Base-by-base conservation (phyloP, 148 eudicot genomes). In the Agrostemma githago region DNA sequence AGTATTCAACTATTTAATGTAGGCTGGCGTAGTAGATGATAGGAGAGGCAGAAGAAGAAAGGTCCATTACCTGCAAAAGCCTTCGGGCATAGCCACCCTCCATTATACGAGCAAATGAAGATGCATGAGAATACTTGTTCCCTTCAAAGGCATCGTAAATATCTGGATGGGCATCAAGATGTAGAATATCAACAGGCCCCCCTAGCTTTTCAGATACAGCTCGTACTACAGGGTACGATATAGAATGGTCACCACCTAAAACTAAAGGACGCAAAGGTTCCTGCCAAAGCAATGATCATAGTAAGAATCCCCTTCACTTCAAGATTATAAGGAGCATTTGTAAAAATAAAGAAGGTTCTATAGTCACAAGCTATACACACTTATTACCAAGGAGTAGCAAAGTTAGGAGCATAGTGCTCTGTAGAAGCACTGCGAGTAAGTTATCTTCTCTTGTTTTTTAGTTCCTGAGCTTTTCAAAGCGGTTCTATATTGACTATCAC, bases 141-240 rank as follows among this genome's bases (percentile, higher is more conserved):
- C 96, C 97, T 83, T 94, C 98, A 79, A 94, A 94, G 58, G 80
- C 76, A 79, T 94, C 76, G 83, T 94, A 94, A 11, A 94, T 94
- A 79, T 94, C 98, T 53, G 98, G 98, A 88, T 94, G 98, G 19
- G 98, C 98, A 85, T 94, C 98, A 34, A 91, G 86, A 81, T 94
- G 98, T 39, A 94, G 92, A 73, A 94, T 80, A 79, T 94, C 98
- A 21, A 94, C 81, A 37, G 97, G 97, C 15, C 98, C 98, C 72
- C 98, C 97, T 44, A 94, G 96, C 87, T 89, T 89, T 80, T 94
- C 98, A 79, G 98, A 91, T 8, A 94, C 96, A 43, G 97, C 98
- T 85, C 93, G 85, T 20, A 94, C 88, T 59, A 88, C 89, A 16
- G 98, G 98, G 78, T 68, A 94, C 8, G 97, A 94, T 85, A 94